phyloP scores from a whole-genome alignment of 768 basidiomycete genomes.

The Leucocoprinus birnbaumii region DNA sequence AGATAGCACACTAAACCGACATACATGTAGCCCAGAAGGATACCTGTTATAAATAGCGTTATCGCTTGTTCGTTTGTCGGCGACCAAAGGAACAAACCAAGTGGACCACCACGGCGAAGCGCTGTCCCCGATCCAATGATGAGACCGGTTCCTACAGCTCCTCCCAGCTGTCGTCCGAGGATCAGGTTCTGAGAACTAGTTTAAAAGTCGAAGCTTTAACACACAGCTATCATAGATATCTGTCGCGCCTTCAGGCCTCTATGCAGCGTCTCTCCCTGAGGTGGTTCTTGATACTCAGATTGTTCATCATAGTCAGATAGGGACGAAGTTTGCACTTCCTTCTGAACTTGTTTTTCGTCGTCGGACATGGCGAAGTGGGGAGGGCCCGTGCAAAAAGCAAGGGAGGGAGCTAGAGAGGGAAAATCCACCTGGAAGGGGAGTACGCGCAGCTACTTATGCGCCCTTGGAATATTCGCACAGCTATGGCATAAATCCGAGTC shows the following conservation, averaged over 20 bases:
- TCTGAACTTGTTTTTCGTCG: no score
- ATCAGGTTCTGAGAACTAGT: no score
- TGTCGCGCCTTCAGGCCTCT: slow-evolving; percentile 50
- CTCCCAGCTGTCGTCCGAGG: slow-evolving; percentile 32
- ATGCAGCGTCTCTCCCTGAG: slow-evolving; percentile 35
- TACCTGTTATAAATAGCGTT: slow-evolving; percentile 17
- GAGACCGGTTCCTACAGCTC: slow-evolving; percentile 52
- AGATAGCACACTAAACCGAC: slow-evolving; percentile 58
- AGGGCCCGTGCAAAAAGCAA: no score
- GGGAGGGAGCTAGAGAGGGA: no score
- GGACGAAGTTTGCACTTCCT: background rate
- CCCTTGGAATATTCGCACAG: no score
- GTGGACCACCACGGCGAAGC: slow-evolving; percentile 50
- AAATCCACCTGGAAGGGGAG: no score
- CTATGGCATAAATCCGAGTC: no score
- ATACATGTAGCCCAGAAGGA: slow-evolving; percentile 39
- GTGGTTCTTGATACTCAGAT: slow-evolving; percentile 29
- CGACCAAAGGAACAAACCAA: slow-evolving; percentile 30
- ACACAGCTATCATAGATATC: slow-evolving; percentile 54
- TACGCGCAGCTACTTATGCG: no score
- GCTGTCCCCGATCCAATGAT: slow-evolving; percentile 62
- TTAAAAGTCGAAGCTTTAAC: background rate
- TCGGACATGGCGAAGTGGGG: no score
- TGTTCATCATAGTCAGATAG: slow-evolving; percentile 18
- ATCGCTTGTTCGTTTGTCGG: background rate